Conservation (phyloP, 495 filamentous ascomycete species). For the Tuber indicum region DNA sequence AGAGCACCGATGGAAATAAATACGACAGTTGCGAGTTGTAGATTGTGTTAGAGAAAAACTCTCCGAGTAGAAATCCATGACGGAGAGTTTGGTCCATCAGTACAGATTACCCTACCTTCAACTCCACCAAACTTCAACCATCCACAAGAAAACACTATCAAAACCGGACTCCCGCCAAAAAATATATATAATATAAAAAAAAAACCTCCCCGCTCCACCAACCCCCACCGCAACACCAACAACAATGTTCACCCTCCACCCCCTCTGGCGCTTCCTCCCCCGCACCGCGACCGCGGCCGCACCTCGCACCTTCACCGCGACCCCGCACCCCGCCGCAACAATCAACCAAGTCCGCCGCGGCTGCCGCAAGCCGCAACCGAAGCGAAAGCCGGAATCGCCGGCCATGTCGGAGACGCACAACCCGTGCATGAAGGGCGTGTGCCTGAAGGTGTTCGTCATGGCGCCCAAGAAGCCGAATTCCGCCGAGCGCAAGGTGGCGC, state of each 20-base stretch:
- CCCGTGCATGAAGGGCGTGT: slow-evolving; percentile 88
- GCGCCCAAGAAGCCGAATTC: slow-evolving; percentile 99
- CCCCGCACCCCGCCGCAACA: slow-evolving; percentile 45
- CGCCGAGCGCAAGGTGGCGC: slow-evolving; percentile 83
- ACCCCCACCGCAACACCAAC: background rate
- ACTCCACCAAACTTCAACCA: background rate
- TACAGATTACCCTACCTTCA: background rate
- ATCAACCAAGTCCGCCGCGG: slow-evolving; percentile 59
- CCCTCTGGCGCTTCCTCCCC: slow-evolving; percentile 6
- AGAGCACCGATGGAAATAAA: background rate
- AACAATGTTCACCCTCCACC: slow-evolving; percentile 33
- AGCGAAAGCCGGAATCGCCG: slow-evolving; percentile 77
- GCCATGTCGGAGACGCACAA: slow-evolving; percentile 62
- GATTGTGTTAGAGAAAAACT: background rate
- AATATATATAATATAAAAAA: background rate
- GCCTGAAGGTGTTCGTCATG: slow-evolving; percentile 80
- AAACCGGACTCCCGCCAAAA: background rate
- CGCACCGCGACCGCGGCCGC: slow-evolving; percentile 16
- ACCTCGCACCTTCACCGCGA: slow-evolving; percentile 21
- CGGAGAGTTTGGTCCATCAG: background rate
- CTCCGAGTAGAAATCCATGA: background rate
- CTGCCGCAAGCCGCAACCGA: slow-evolving; percentile 65
- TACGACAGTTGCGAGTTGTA: background rate
- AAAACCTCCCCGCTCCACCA: background rate
- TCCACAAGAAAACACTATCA: background rate